A percentile compares a stretch with the other conserved stretches of the same genome.
phyloP scores from a whole-genome alignment of 495 filamentous ascomycete species.

The Penicillium malachiteum region DNA sequence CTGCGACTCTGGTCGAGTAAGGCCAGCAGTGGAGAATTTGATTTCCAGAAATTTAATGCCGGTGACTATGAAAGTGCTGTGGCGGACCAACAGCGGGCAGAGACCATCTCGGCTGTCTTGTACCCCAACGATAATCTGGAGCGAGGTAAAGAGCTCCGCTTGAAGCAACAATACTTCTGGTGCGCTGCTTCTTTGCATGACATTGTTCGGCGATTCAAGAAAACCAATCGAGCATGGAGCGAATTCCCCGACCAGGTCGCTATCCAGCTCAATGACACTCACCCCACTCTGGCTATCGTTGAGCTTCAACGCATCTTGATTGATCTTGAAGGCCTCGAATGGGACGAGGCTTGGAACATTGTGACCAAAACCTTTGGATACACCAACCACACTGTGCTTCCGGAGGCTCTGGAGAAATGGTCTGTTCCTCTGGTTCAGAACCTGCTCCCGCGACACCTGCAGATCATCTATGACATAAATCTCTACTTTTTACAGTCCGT shows the following conservation, averaged over 20 bases:
- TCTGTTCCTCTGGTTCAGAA: conserved; percentile 90
- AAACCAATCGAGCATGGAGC: conserved; percentile 84
- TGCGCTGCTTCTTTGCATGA: conserved; percentile 94
- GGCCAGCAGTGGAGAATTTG: conserved; percentile 93
- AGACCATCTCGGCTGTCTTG: conserved; percentile 95
- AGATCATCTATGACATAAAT: conserved; percentile 99
- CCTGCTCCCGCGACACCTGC: conserved; percentile 88
- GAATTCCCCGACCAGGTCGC: conserved; percentile 94
- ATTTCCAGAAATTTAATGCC: conserved; percentile 99
- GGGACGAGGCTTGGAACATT: conserved; percentile 91
- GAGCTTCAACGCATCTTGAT: conserved; percentile 91
- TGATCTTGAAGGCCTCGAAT: conserved; percentile 85
- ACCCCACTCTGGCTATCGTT: conserved; percentile 93
- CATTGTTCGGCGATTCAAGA: conserved; percentile 97
- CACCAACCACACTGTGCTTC: conserved; percentile 97
- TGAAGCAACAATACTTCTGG: conserved; percentile 99
- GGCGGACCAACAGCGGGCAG: conserved; percentile 89
- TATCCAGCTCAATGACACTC: conserved; percentile 97
- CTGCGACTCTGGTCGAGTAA: conserved; percentile 96
- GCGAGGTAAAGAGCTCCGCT: conserved; percentile 90
- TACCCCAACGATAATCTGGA: conserved; percentile 98
- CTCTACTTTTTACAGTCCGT: conserved; percentile 86
- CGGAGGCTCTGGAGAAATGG: conserved; percentile 98
- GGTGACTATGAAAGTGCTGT: conserved; percentile 98
- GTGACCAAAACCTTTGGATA: conserved; percentile 81